phyloP scores from a whole-genome alignment of 2,329 filamentous ascomycete genomes.

The Xylogone sp. region DNA sequence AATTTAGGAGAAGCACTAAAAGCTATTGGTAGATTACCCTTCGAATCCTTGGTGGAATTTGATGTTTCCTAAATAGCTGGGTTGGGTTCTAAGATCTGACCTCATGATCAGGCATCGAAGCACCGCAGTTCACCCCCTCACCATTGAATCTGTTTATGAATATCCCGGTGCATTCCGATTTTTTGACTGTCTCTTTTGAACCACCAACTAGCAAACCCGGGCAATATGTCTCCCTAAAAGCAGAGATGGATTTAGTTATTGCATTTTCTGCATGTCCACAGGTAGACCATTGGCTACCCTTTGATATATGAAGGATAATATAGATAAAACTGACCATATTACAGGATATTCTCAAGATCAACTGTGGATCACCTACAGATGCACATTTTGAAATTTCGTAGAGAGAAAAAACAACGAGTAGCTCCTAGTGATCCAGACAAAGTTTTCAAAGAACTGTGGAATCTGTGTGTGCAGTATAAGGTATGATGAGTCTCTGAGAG shows the following conservation, averaged over 20 bases:
- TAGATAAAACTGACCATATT: neutral
- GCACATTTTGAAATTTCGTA: constrained; percentile 18
- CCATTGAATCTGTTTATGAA: constrained; percentile 23
- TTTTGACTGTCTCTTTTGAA: constrained; percentile 16
- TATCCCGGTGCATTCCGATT: constrained; percentile 20
- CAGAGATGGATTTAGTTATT: constrained; percentile 18
- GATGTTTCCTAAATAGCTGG: neutral
- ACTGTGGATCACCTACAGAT: constrained; percentile 18
- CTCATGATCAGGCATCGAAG: constrained; percentile 11
- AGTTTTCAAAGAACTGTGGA: no score
- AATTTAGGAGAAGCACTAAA: constrained; percentile 18
- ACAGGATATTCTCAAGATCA: constrained; percentile 20
- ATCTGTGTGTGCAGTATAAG: no score
- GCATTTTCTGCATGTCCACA: constrained; percentile 22
- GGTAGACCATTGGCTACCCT: constrained; percentile 5
- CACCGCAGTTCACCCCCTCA: constrained; percentile 18
- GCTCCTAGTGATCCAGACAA: no score
- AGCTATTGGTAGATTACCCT: constrained; percentile 10
- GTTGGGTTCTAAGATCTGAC: neutral
- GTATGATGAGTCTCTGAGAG: no score
- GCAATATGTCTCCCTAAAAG: constrained; percentile 16
- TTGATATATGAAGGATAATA: neutral
- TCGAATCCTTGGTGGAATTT: neutral
- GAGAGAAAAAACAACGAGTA: neutral
- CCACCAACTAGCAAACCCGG: constrained; percentile 14